Evolutionary conservation across 139 green algal genomes (phyloP).

Genomic region (Picochlorum costavermella): DNA sequence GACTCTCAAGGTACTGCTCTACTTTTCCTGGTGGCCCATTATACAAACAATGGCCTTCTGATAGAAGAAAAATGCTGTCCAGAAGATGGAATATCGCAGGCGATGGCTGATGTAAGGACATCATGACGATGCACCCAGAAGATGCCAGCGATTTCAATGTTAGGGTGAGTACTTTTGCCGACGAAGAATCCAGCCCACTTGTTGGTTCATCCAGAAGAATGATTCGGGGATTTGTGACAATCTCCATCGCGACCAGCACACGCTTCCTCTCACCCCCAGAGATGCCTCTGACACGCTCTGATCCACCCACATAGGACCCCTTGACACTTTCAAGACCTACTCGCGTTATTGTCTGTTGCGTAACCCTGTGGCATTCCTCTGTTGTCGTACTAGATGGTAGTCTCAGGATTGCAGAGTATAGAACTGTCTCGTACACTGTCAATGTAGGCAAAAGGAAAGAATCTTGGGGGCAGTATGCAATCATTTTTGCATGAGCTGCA

Average conservation of each 20-base stretch:
- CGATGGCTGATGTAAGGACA: slow-evolving; percentile 70
- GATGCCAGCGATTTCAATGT: slow-evolving; percentile 40
- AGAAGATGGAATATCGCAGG: slow-evolving; percentile 54
- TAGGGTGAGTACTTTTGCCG: slow-evolving; percentile 46
- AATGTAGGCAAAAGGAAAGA: slow-evolving; percentile 58
- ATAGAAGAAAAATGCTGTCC: slow-evolving; percentile 53
- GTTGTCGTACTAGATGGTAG: slow-evolving; percentile 25
- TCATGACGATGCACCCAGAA: slow-evolving; percentile 54
- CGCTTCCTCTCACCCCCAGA: slow-evolving; percentile 56
- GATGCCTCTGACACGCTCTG: slow-evolving; percentile 30
- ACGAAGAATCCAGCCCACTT: slow-evolving; percentile 61
- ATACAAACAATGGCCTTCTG: slow-evolving; percentile 46
- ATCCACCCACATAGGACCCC: slow-evolving; percentile 28
- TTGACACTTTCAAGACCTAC: slow-evolving; percentile 35
- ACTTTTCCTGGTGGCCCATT: slow-evolving; percentile 26
- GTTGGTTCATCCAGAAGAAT: slow-evolving; percentile 55
- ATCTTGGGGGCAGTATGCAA: slow-evolving; percentile 58
- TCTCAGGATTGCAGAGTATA: slow-evolving; percentile 48
- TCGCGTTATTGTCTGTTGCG: slow-evolving; percentile 28
- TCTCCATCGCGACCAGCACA: slow-evolving; percentile 67
- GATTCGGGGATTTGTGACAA: slow-evolving; percentile 46
- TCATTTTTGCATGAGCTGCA: neutral
- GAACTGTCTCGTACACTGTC: slow-evolving; percentile 62
- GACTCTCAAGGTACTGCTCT: slow-evolving; percentile 17
- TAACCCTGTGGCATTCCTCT: slow-evolving; percentile 15